Base-by-base conservation (phyloP, 2,329 filamentous ascomycete genomes). In the Botrytis tulipae region DNA sequence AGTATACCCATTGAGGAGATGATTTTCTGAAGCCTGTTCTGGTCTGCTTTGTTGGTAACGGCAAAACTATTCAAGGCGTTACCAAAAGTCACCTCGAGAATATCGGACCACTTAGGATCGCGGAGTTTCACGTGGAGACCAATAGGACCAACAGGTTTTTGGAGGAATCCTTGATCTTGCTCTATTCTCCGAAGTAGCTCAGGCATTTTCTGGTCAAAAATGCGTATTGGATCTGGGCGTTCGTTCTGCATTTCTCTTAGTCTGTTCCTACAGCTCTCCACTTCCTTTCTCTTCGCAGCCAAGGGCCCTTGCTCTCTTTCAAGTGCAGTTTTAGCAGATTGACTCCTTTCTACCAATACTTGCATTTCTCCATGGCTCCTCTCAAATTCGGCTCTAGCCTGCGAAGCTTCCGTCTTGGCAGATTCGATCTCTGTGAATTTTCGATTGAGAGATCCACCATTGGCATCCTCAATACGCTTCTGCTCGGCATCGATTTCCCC, bases 71-170 rank as follows among this genome's bases (percentile, higher is more conserved):
- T 92, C 46, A 98, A 84, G 0, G 84, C 85, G 5, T 82, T 82
- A n/a, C 93, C 93, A 63, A 97, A 87, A 1, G 88, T 88, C 75
- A 88, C 92, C 80, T 99, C 96, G 22, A 99, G 82, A 61, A 97
- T 90, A 0, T 89, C 87, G 1, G 91, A 92, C 96, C 96, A 99
- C 78, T 93, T 87, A 1, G 93, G 92, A 77, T 95, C 91, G 51
- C 90, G 84, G 37, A 99, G 84, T 76, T 90, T 90, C 70, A 99
- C 87, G 79, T 96, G 88, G 37, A 90, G 85, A 44, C 95, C 96
- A 22, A 98, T 85, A 0, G 96, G 96, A 0, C 96, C 96, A 48
- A 98, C 85, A 3, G 96, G 96, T 75, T 87, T 91, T 61, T 88
- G 84, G 37, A 85, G 84, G 80, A 97, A 98, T 0, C 90, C 86